Conservation (phyloP, 2,329 filamentous ascomycete species). For the Fusarium clavum region DNA sequence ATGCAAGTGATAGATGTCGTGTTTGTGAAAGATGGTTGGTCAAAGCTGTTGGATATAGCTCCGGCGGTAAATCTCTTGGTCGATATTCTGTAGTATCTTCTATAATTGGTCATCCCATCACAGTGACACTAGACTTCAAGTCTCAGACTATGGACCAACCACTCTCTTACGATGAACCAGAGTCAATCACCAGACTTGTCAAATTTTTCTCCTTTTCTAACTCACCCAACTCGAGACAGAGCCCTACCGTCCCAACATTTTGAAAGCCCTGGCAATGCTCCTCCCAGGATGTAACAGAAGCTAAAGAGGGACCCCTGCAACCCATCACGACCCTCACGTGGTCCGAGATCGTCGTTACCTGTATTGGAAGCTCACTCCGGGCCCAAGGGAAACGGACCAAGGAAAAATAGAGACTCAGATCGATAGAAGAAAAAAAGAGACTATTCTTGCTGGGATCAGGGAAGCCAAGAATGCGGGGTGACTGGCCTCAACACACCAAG, state of each 20-base stretch:
- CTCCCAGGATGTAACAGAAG: constrained; percentile 19
- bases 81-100: not conserved
- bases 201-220: not conserved
- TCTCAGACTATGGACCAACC: constrained; percentile 9
- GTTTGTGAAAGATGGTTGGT: constrained; percentile 33
- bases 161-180: constrained; percentile 1
- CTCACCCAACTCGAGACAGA: not conserved
- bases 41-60: constrained; percentile 7
- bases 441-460: constrained; percentile 19
- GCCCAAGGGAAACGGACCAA: constrained; percentile 26
- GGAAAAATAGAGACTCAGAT: constrained; percentile 14
- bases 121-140: constrained; percentile 11
- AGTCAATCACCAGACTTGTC: constrained; percentile 6
- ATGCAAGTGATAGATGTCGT: constrained; percentile 14
- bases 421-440: not conserved
- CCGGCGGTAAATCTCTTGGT: constrained; percentile 21
- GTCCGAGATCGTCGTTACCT: constrained; percentile 39
- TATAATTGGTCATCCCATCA: constrained; percentile 26
- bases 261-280: constrained; percentile 6
- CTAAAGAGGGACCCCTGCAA: constrained; percentile 17
- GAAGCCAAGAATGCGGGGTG: constrained; percentile 35
- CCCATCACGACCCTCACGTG: constrained; percentile 34
- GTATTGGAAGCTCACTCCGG: constrained; percentile 43
- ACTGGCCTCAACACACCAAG: constrained; percentile 3
- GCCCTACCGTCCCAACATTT: constrained; percentile 30